Evolutionary conservation across 1,284 basidiomycete species (phyloP).

Genomic region (Fomitopsis palustris): DNA sequence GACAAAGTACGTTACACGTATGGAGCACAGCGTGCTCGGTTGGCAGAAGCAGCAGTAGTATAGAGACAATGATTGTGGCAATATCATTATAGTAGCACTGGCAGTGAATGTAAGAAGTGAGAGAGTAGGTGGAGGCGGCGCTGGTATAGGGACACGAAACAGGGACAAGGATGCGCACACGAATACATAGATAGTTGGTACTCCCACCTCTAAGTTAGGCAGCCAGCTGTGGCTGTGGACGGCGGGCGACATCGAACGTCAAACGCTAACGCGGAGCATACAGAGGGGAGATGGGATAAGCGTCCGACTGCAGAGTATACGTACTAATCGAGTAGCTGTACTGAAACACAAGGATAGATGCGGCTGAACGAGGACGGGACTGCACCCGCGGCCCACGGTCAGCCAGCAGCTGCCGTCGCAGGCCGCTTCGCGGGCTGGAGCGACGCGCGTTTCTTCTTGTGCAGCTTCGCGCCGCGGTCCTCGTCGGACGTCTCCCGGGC

Average conservation of each 20-base stretch:
- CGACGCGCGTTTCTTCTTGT: conserved; percentile 46
- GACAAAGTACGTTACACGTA: neutral
- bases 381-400: neutral
- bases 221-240: neutral
- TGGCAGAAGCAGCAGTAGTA: neutral
- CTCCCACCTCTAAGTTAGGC: neutral
- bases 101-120: neutral
- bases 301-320: too few species aligned
- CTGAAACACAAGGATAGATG: neutral
- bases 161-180: too few species aligned
- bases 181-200: neutral
- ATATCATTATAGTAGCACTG: neutral
- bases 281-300: neutral
- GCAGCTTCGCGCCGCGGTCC: conserved; percentile 37
- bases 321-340: neutral
- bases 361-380: neutral
- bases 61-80: neutral
- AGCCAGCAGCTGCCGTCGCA: conserved; percentile 12
- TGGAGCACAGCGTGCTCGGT: neutral
- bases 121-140: neutral
- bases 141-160: neutral
- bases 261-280: neutral
- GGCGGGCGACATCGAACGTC: neutral
- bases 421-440: conserved; percentile 26
- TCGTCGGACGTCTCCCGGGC: conserved; percentile 27